A percentile compares a stretch with the other conserved stretches of the same genome.
phyloP scores from a whole-genome alignment of 495 filamentous ascomycete species.

The Zalerion maritima region DNA sequence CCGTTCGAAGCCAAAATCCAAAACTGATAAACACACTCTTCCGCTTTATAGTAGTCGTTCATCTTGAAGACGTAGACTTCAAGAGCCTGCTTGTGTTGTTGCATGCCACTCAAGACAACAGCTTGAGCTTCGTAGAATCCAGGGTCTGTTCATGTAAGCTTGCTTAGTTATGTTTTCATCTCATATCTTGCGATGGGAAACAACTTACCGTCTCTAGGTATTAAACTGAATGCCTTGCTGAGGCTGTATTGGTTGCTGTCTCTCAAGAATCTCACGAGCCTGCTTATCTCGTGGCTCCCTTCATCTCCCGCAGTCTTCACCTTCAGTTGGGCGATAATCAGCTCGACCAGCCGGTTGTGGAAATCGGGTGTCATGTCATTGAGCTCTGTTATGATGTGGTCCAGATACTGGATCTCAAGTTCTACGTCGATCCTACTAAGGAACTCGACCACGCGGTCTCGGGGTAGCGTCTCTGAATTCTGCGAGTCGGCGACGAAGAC shows the following conservation, averaged over 20 bases:
- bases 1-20: conserved; percentile 1
- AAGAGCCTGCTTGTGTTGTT: conserved; percentile 81
- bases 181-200: neutral
- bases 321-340: conserved; percentile 57
- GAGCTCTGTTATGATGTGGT: conserved; percentile 80
- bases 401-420: conserved; percentile 71
- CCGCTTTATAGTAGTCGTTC: conserved; percentile 71
- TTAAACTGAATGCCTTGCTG: conserved; percentile 53
- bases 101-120: conserved; percentile 89
- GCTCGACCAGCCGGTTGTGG: conserved; percentile 65
- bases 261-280: conserved; percentile 59
- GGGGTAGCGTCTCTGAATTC: conserved; percentile 79
- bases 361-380: conserved; percentile 73
- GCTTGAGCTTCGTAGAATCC: conserved; percentile 83
- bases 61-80: conserved; percentile 96
- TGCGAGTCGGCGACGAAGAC: conserved; percentile 88
- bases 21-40: conserved; percentile 49
- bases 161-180: conserved; percentile 1
- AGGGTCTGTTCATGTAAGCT: conserved; percentile 42
- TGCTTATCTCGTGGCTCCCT: conserved; percentile 41
- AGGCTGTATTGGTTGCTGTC: conserved; percentile 68
- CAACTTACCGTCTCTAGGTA: conserved; percentile 62
- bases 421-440: conserved; percentile 49
- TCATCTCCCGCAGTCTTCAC: conserved; percentile 29
- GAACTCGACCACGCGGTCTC: conserved; percentile 59